phyloP scores from a whole-genome alignment of 129 eudicot genomes.

The Apium graveolens region DNA sequence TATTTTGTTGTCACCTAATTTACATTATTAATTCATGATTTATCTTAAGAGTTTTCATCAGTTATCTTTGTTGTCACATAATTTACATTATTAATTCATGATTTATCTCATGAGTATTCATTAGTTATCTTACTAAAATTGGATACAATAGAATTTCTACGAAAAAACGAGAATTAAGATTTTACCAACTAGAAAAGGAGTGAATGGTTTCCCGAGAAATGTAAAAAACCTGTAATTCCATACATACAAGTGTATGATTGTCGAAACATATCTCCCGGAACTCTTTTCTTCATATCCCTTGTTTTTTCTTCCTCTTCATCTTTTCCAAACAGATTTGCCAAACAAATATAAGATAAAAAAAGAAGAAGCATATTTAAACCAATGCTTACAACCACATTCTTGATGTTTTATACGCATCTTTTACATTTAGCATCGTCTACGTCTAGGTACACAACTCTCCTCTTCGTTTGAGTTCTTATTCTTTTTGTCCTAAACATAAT shows the following conservation, averaged over 20 bases:
- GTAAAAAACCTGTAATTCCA: background rate
- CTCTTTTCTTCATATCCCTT: background rate
- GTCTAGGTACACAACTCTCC: background rate
- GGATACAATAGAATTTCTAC: too few species aligned
- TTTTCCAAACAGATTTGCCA: background rate
- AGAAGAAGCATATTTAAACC: background rate
- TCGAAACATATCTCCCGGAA: background rate
- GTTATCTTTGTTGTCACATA: too few species aligned
- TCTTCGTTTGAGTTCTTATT: background rate
- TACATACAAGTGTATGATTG: constrained; percentile 9
- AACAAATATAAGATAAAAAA: background rate
- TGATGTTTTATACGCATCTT: background rate
- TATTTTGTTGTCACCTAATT: too few species aligned
- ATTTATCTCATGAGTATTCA: too few species aligned
- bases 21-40: too few species aligned
- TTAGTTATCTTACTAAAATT: too few species aligned
- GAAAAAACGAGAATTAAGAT: too few species aligned
- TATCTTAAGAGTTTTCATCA: too few species aligned
- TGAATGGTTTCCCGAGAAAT: background rate
- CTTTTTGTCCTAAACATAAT: background rate
- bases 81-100: too few species aligned
- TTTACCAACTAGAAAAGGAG: too few species aligned
- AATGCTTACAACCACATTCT: background rate
- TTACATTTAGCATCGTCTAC: background rate
- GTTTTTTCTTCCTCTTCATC: background rate